Evolutionary conservation across 1,284 basidiomycete species (phyloP).

Genomic region (Pisolithus thermaeus): DNA sequence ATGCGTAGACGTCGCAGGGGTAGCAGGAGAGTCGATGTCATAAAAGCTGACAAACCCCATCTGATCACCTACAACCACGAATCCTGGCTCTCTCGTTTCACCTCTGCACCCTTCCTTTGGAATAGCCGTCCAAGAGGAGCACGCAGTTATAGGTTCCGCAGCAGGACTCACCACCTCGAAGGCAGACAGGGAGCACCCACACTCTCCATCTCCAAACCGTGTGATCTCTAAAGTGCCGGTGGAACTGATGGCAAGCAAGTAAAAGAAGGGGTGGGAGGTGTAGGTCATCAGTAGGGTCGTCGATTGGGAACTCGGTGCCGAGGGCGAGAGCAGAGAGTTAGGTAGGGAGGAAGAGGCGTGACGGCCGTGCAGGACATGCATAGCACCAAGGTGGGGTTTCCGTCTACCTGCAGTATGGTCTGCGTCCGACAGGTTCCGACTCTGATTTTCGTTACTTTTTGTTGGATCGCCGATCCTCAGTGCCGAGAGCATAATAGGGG

Average conservation of each 20-base stretch:
- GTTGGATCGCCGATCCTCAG: slow-evolving; percentile 26
- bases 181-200: slow-evolving; percentile 10
- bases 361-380: no score
- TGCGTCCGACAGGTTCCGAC: no score
- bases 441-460: slow-evolving; percentile 17
- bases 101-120: no score
- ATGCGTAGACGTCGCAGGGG: slow-evolving; percentile 20
- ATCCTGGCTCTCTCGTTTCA: slow-evolving; percentile 33
- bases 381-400: no score
- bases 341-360: no score
- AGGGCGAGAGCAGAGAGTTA: no score
- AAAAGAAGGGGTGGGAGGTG: slow-evolving; percentile 41
- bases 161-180: no score
- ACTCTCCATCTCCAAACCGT: slow-evolving; percentile 47
- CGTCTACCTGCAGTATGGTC: no score
- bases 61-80: slow-evolving; percentile 53
- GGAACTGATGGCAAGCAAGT: slow-evolving; percentile 37
- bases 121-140: no score
- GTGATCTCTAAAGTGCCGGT: slow-evolving; percentile 31
- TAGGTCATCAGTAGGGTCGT: slow-evolving; percentile 37
- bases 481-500: slow-evolving; percentile 13
- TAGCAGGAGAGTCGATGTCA: slow-evolving; percentile 24
- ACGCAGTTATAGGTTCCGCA: no score
- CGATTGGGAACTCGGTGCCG: background rate
- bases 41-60: slow-evolving; percentile 59